Base-by-base conservation (phyloP, 169 alveolate species). In the Cryptosporidium felis region DNA sequence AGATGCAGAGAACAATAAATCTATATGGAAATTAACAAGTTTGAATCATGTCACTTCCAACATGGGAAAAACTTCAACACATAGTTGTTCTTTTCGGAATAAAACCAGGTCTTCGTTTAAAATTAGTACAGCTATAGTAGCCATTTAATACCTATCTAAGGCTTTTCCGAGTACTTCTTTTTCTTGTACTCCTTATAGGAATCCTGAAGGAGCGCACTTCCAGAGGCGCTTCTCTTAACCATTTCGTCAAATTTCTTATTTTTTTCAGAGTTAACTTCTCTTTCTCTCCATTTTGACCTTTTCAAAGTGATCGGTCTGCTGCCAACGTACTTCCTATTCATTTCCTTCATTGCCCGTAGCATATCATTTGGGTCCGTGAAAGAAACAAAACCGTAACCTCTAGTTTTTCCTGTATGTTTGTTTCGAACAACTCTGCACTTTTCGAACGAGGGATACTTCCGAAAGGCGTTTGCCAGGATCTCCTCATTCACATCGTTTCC, bases 401-500 rank as follows among this genome's bases (percentile, higher is more conserved):
- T 96, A 34, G 98, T 96, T 92, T 97, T 97, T 36, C 96, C 96
- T 21, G 98, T 95, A 45, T 95, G 92, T 61, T 96, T 96, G 82
- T 97, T 98, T 56, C 99, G 91, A 26, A 98, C 94, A n/a, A 89
- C 91, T 51, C 80, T 88, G 14, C 95, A 94, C 89, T 94, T 94
- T n/a, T 91, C 97, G 90, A 98, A 95, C 28, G 99, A 94, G 16
- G 94, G 93, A 89, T 96, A 98, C 89, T 97, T 96, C 62, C 96
- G 94, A 88, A 98, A 98, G 0, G 99, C 97, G 80, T 94, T 97
- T 16, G 98, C 95, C 59, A 98, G 91, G n/a, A 96, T 93, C 56
- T 97, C 99, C 60, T 96, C 99, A 36, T 96, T 95, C 16, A 98
- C 99, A 81, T 97, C 99, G 80, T 96, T 97, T 10, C 99, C 99